Evolutionary conservation across 106 monocot genomes (phyloP), one percentile per base, ranked within the genome.

Genomic region (Phalaenopsis equestris): DNA sequence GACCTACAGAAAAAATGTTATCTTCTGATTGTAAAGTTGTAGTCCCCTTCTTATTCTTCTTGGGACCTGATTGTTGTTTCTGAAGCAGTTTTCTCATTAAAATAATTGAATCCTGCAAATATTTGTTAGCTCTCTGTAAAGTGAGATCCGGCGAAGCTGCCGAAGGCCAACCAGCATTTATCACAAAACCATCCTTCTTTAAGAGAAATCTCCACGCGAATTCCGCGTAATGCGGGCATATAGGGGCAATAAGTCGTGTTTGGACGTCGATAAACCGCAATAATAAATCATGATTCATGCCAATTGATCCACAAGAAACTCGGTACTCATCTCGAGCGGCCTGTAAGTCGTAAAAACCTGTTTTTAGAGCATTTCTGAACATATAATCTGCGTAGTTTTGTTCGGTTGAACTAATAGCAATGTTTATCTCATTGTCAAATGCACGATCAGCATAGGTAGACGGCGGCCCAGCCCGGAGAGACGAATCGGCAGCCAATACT

Each of bases 301-400:
- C 93, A 55, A 80, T 89, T 55, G 85, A 81, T 61, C 93, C 93
- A 82, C 95, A 93, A 52, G 95, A 95, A 57, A 95, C 78, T 52
- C 95, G 82, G 78, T 95, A 95, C 80, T 93, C 95, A 77, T 95
- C 95, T 77, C 93, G 85, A 42, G 95, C 93, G 72, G 93, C 86
- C 72, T 95, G 95, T 70, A 95, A 87, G 75, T 95, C 93, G 75
- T 93, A 95, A 76, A 95, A 95, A 15, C 95, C 95, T 24, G 89
- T 83, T 86, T 95, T 95, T 23, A 95, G 88, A 73, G 93, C 93
- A 46, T 93, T 93, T 82, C 95, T 84, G 83, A 95, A 95, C 90
- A 95, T 87, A 82, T 82, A 93, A n/a, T 85, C 75, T 70, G 81
- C 79, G 73, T 89, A 95, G 80, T 84, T 78, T 81, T 89, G 87